These are phyloP conservation scores for Neofusicoccum cordaticola DNA, from an alignment of 2,329 filamentous ascomycete genomes.

Conservation along the genomic window DNA sequence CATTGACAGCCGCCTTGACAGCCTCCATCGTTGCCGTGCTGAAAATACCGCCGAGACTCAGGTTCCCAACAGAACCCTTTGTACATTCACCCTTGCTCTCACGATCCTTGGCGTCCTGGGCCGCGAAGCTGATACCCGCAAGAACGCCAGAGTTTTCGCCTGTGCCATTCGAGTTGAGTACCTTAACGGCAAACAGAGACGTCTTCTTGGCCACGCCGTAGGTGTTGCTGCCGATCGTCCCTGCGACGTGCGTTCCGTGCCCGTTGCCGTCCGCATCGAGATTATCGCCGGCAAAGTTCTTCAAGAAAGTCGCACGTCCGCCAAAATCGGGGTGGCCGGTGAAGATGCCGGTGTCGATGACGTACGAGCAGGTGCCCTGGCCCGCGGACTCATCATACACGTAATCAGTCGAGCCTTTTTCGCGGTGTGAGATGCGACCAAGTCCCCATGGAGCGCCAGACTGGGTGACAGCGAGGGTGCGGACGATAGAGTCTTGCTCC, in stretches of 20 bases:
- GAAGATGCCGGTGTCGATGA: slow-evolving; percentile 49
- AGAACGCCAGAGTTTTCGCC: slow-evolving; percentile 48
- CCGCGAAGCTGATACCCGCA: slow-evolving; percentile 48
- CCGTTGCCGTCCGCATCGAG: slow-evolving; percentile 39
- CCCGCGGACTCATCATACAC: slow-evolving; percentile 94
- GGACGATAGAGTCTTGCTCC: slow-evolving; percentile 90
- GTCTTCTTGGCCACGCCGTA: slow-evolving; percentile 48
- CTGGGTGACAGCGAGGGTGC: slow-evolving; percentile 65
- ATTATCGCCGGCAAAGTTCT: slow-evolving; percentile 37
- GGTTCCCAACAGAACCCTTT: slow-evolving; percentile 46
- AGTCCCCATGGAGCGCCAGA: slow-evolving; percentile 96
- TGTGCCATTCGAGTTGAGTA: slow-evolving; percentile 55
- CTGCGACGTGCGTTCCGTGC: slow-evolving; percentile 49
- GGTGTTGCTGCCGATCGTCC: slow-evolving; percentile 43
- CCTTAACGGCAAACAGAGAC: slow-evolving; percentile 52
- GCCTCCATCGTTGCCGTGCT: slow-evolving; percentile 30
- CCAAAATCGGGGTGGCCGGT: slow-evolving; percentile 45
- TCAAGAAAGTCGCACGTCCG: slow-evolving; percentile 34
- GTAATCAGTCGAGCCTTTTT: slow-evolving; percentile 95
- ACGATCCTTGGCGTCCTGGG: slow-evolving; percentile 50
- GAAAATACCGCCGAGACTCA: slow-evolving; percentile 51
- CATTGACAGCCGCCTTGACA: slow-evolving; percentile 29
- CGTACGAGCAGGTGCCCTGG: slow-evolving; percentile 46
- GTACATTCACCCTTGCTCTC: slow-evolving; percentile 40
- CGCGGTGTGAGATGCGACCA: slow-evolving; percentile 93